Evolutionary conservation across 768 basidiomycete genomes (phyloP).

Genomic region (Lactifluus pinguis): DNA sequence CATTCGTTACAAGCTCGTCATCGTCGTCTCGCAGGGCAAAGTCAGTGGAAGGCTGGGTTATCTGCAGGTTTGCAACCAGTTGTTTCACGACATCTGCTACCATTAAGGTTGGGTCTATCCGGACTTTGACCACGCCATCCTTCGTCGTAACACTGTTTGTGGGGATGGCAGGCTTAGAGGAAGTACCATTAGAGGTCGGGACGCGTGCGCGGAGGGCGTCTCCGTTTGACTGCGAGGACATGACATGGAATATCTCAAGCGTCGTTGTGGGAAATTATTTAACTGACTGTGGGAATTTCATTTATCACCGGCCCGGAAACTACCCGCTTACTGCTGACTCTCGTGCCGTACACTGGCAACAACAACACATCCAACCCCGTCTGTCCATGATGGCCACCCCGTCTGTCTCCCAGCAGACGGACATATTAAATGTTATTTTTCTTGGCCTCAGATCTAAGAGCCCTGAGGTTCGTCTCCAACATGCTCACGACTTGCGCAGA

Average conservation of each 20-base stretch:
- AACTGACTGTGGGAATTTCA: background rate
- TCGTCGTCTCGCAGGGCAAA: slow-evolving; percentile 77
- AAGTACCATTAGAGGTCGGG: slow-evolving; percentile 10
- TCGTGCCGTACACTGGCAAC: background rate
- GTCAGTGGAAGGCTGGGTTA: slow-evolving; percentile 60
- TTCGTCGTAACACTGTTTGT: slow-evolving; percentile 79
- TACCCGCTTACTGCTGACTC: background rate
- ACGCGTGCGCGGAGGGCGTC: slow-evolving; percentile 4
- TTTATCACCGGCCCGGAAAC: background rate
- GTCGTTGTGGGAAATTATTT: background rate
- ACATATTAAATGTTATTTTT: slow-evolving; percentile 60
- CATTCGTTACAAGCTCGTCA: slow-evolving; percentile 79
- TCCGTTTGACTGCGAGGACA: slow-evolving; percentile 10
- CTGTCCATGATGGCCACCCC: slow-evolving; percentile 48
- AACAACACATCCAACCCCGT: background rate
- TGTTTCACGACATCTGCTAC: slow-evolving; percentile 82
- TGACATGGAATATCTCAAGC: background rate
- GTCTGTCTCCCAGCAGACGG: slow-evolving; percentile 46
- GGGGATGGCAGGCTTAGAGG: slow-evolving; percentile 49
- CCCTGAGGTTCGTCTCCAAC: slow-evolving; percentile 54
- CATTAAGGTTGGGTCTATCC: slow-evolving; percentile 76
- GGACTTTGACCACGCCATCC: slow-evolving; percentile 71
- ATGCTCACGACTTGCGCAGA: slow-evolving; percentile 63
- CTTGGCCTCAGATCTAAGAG: slow-evolving; percentile 54
- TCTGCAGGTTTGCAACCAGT: slow-evolving; percentile 71